Percentiles rank a stretch among this genome's conserved stretches.
These are phyloP conservation scores for Phialophora chinensis DNA, from an alignment of 2,329 filamentous ascomycete species.

Conservation along the genomic window DNA sequence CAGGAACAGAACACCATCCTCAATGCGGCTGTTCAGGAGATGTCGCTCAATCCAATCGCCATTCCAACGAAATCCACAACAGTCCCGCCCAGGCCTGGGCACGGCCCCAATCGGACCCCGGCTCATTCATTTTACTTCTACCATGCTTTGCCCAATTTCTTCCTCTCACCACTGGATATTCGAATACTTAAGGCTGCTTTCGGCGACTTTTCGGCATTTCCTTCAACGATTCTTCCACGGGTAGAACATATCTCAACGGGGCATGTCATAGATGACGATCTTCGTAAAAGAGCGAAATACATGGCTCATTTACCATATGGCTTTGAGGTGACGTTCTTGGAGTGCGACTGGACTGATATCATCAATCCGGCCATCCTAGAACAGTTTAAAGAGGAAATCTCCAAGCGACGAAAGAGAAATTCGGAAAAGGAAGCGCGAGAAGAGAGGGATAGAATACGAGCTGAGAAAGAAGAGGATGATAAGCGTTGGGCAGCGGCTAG, in stretches of 20 bases:
- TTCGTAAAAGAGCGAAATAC: slow-evolving; percentile 85
- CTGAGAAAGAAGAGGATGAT: slow-evolving; percentile 78
- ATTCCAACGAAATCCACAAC: slow-evolving; percentile 21
- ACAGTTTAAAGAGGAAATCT: slow-evolving; percentile 76
- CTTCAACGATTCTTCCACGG: slow-evolving; percentile 81
- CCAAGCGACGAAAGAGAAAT: slow-evolving; percentile 75
- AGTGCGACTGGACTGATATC: slow-evolving; percentile 94
- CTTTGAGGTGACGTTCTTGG: slow-evolving; percentile 88
- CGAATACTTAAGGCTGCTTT: slow-evolving; percentile 90
- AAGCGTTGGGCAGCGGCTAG: slow-evolving; percentile 71
- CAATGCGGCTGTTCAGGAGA: slow-evolving; percentile 39
- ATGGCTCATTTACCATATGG: slow-evolving; percentile 84
- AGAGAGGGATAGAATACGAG: slow-evolving; percentile 81
- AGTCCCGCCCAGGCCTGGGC: slow-evolving; percentile 11
- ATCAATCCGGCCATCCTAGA: slow-evolving; percentile 77
- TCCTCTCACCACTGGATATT: slow-evolving; percentile 88
- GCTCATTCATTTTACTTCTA: slow-evolving; percentile 74
- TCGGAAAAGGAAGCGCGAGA: slow-evolving; percentile 83
- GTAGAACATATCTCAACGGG: slow-evolving; percentile 89
- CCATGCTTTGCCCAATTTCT: slow-evolving; percentile 83
- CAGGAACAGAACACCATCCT: slow-evolving; percentile 32
- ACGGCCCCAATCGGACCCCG: slow-evolving; percentile 18
- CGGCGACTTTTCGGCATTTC: slow-evolving; percentile 80
- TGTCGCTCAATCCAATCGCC: slow-evolving; percentile 40
- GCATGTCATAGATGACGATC: slow-evolving; percentile 82